Evolutionary conservation across 78 protist genomes (phyloP).

Genomic region (Mastigamoeba balamuthi): DNA sequence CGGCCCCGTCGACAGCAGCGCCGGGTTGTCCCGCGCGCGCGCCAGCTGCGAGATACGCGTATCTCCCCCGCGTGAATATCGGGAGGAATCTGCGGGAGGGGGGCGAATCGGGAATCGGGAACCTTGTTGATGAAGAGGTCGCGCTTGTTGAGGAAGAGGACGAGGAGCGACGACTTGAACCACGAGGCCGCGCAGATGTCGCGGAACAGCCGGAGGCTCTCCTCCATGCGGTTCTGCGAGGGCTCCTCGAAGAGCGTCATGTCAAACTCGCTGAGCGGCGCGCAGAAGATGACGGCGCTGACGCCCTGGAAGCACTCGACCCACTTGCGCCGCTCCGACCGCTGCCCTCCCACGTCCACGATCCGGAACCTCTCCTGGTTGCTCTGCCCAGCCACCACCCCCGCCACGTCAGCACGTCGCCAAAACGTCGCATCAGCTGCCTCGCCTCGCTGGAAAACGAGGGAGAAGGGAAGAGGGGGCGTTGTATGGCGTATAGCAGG

Average conservation of each 20-base stretch:
- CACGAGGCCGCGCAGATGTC: conserved; percentile 39
- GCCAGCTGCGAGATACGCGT: too few relatives aligned
- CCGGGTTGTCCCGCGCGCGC: too few relatives aligned
- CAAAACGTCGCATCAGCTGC: too few relatives aligned
- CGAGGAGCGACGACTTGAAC: conserved; percentile 31
- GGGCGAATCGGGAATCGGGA: not conserved
- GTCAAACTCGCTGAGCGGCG: conserved; percentile 43
- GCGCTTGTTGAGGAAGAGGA: conserved; percentile 47
- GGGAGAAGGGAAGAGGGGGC: too few relatives aligned
- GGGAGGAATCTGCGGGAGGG: not conserved
- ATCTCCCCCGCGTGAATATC: too few relatives aligned
- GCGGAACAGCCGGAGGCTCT: conserved; percentile 39
- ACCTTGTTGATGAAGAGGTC: conserved; percentile 60
- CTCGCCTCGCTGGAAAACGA: too few relatives aligned
- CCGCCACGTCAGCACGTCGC: too few relatives aligned
- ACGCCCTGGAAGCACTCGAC: conserved; percentile 59
- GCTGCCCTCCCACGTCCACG: conserved; percentile 61
- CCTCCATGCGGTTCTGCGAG: conserved; percentile 50
- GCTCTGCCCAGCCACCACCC: too few relatives aligned
- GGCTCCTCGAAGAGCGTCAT: conserved; percentile 58
- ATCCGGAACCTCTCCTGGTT: conserved; percentile 27
- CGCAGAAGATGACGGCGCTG: conserved; percentile 49
- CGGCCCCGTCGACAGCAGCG: too few relatives aligned
- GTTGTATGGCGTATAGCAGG: too few relatives aligned
- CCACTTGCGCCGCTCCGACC: conserved; percentile 62